These are phyloP conservation scores for Russula lepida DNA, from an alignment of 768 basidiomycete species.

Conservation along the genomic window DNA sequence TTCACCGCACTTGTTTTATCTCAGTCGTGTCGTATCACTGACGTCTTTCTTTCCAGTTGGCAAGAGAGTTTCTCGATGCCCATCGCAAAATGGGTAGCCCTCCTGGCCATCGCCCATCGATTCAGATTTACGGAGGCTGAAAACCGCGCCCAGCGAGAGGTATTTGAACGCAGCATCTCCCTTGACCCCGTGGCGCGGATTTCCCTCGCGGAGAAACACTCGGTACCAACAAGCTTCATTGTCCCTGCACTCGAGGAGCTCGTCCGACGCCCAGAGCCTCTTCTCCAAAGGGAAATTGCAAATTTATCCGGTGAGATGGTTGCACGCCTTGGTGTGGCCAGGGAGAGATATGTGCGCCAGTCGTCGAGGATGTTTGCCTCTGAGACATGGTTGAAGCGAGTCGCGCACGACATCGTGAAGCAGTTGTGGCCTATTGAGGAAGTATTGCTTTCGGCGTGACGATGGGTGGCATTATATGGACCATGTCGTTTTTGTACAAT, in stretches of 20 bases:
- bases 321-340: neutral
- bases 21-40: neutral
- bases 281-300: neutral
- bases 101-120: conserved; percentile 3
- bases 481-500: neutral
- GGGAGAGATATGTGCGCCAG: neutral
- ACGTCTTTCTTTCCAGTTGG: neutral
- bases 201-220: neutral
- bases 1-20: neutral
- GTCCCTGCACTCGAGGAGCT: neutral
- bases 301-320: neutral
- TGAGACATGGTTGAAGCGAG: neutral
- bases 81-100: neutral
- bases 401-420: neutral
- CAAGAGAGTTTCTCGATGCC: neutral
- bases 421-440: neutral
- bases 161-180: neutral
- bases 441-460: neutral
- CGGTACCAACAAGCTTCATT: neutral
- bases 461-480: neutral
- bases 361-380: neutral
- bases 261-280: neutral
- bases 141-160: conserved; percentile 2
- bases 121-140: conserved; percentile 2
- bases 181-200: neutral